These are phyloP conservation scores for Syzygium oleosum DNA, from an alignment of 345 rosid genomes.

Conservation along the genomic window DNA sequence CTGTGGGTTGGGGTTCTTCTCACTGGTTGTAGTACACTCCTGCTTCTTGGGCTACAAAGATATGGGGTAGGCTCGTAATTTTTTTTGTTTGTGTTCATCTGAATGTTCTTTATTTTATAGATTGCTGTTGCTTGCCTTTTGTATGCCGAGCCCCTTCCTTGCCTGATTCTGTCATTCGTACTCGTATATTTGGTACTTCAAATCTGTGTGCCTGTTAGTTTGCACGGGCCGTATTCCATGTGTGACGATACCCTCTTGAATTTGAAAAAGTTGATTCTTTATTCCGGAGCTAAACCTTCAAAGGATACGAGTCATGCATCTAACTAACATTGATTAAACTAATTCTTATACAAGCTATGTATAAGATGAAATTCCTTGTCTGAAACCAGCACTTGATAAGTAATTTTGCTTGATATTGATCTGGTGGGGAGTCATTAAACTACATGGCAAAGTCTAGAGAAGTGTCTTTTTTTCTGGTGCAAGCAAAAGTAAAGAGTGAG, in stretches of 20 bases:
- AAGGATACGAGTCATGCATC: fast-evolving
- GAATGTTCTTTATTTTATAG: neutral
- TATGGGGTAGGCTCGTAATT: slow-evolving; percentile 32
- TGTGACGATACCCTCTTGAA: neutral
- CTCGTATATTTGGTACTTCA: neutral
- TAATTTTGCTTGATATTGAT: neutral
- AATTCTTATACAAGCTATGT: neutral
- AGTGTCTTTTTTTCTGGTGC: neutral
- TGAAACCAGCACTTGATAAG: neutral
- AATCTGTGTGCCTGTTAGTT: neutral
- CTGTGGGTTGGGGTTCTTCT: slow-evolving; percentile 49
- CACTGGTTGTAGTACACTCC: slow-evolving; percentile 52
- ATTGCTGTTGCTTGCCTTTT: neutral
- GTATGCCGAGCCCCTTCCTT: neutral
- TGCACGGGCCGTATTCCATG: neutral
- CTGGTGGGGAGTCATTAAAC: neutral
- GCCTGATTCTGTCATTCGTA: neutral
- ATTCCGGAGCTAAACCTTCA: neutral
- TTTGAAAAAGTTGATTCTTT: neutral
- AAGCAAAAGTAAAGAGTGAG: neutral
- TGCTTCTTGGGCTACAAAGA: slow-evolving; percentile 54
- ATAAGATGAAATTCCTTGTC: neutral
- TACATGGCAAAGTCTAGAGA: neutral
- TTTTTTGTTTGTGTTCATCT: neutral
- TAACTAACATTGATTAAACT: neutral